A percentile compares a stretch with the other conserved stretches of the same genome.
These are phyloP conservation scores for Fusarium newnesense DNA, from an alignment of 2,329 filamentous ascomycete species.

Conservation along the genomic window DNA sequence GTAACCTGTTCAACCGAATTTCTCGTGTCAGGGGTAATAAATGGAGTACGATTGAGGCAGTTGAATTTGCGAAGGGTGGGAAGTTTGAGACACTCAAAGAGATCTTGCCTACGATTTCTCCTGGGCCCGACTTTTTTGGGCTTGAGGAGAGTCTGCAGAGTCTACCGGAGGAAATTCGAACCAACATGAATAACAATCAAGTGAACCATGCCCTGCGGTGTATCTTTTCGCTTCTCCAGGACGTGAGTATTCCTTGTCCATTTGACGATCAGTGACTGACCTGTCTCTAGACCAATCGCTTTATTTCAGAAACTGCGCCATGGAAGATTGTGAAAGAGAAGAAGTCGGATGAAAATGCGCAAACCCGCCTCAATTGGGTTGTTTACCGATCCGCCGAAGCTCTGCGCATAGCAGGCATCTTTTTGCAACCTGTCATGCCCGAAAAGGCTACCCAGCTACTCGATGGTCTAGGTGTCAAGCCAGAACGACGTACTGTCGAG, in stretches of 20 bases:
- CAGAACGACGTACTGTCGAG: constrained; percentile 69
- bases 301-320: constrained; percentile 70
- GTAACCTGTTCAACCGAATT: constrained; percentile 81
- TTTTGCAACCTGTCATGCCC: constrained; percentile 93
- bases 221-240: constrained; percentile 70
- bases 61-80: constrained; percentile 51
- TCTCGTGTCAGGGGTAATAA: constrained; percentile 66
- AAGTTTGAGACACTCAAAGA: constrained; percentile 30
- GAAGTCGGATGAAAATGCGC: constrained; percentile 45
- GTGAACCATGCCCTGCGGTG: constrained; percentile 72
- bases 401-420: constrained; percentile 81
- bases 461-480: constrained; percentile 78
- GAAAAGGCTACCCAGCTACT: constrained; percentile 77
- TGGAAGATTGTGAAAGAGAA: constrained; percentile 69
- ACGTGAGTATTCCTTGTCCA: constrained; percentile 53
- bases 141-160: constrained; percentile 41
- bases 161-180: constrained; percentile 50
- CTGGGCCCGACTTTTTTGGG: constrained; percentile 38
- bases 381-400: constrained; percentile 81
- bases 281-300: constrained; percentile 51
- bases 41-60: constrained; percentile 74
- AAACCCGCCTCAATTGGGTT: constrained; percentile 61
- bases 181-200: constrained; percentile 71
- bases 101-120: neutral
- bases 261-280: constrained; percentile 13